Percentiles rank a stretch among this genome's conserved stretches.
Conservation (phyloP, 2,329 filamentous ascomycete species). For the Aplosporella prunicola region DNA sequence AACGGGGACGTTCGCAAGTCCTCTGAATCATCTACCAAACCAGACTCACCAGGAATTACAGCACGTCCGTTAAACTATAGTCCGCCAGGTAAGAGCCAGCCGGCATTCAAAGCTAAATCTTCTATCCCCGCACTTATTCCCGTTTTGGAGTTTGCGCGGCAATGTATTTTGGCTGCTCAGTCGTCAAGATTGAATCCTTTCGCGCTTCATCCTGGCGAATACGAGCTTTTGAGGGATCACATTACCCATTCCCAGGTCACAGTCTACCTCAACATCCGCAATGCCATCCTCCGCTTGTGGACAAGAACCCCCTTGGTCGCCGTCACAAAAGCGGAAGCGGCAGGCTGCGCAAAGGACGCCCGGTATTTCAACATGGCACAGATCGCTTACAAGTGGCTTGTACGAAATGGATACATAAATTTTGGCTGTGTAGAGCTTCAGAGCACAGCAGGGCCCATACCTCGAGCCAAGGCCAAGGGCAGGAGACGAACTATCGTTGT, state of each 20-base stretch:
- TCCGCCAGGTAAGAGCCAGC: constrained; percentile 38
- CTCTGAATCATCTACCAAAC: constrained; percentile 6
- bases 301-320: constrained; percentile 72
- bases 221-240: constrained; percentile 67
- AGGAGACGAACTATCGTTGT: constrained; percentile 69
- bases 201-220: constrained; percentile 75
- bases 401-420: constrained; percentile 89
- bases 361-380: constrained; percentile 85
- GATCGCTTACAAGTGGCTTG: constrained; percentile 85
- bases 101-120: constrained; percentile 51
- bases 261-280: constrained; percentile 90
- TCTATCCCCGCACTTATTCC: constrained; percentile 73
- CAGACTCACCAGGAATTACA: constrained; percentile 8
- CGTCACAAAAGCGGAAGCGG: constrained; percentile 74
- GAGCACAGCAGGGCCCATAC: constrained; percentile 27
- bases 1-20: too few species aligned
- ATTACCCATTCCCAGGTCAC: constrained; percentile 86
- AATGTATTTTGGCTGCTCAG: constrained; percentile 84
- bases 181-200: constrained; percentile 85
- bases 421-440: constrained; percentile 81
- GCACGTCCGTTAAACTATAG: constrained; percentile 17
- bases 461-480: constrained; percentile 32
- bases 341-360: constrained; percentile 78
- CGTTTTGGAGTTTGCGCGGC: constrained; percentile 71
- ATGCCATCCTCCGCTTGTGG: constrained; percentile 88